Evolutionary conservation across 192 early-diverging fungal species (phyloP).

Genomic region (Backusella luteola): DNA sequence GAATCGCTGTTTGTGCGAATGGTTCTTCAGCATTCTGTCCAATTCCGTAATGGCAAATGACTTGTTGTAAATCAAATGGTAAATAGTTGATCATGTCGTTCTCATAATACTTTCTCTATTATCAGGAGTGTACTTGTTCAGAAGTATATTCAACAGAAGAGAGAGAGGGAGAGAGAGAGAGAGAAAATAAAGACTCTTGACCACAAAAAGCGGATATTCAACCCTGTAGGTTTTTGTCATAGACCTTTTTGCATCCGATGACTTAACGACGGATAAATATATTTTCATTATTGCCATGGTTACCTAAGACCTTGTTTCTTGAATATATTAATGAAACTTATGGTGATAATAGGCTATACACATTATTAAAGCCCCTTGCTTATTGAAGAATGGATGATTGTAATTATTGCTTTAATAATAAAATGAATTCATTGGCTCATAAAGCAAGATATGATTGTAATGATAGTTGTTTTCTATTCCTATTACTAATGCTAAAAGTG

Average conservation of each 20-base stretch:
- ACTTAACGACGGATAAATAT: not conserved
- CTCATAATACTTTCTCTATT: not conserved
- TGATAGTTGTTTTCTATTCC: too few relatives aligned
- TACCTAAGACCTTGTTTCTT: not conserved
- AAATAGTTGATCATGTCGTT: not conserved
- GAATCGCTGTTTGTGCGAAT: not conserved
- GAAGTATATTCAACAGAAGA: not conserved
- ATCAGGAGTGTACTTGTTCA: not conserved
- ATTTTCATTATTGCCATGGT: not conserved
- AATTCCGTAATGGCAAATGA: slow-evolving; percentile 1
- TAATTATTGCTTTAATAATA: too few relatives aligned
- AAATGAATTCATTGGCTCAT: too few relatives aligned
- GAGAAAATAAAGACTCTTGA: too few relatives aligned
- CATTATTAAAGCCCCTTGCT: too few relatives aligned
- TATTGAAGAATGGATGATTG: too few relatives aligned
- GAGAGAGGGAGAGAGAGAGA: not conserved
- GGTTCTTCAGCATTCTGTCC: not conserved
- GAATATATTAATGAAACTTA: too few relatives aligned
- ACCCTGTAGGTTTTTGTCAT: not conserved
- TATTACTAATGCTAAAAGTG: too few relatives aligned
- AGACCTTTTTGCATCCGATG: not conserved
- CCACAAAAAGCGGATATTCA: not conserved
- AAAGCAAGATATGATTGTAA: too few relatives aligned
- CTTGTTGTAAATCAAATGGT: slow-evolving; percentile 3
- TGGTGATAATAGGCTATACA: too few relatives aligned